These are phyloP conservation scores for Aspergillus sp. DNA, from an alignment of 2,329 filamentous ascomycete species.

Conservation along the genomic window DNA sequence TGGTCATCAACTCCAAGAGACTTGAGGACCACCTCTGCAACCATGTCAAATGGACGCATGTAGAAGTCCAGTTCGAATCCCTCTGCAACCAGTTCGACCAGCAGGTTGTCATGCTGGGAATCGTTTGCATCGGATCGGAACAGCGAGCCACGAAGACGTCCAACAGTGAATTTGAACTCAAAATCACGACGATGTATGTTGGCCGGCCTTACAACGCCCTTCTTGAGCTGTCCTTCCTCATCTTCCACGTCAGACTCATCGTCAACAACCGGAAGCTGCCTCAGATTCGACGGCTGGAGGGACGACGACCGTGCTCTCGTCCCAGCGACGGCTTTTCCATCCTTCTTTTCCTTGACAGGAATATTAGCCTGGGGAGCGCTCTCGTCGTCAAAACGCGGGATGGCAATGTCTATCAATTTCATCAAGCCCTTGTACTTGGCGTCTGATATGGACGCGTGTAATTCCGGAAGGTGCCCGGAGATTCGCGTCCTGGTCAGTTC, in stretches of 20 bases:
- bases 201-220: constrained; percentile 43
- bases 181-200: constrained; percentile 85
- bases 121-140: constrained; percentile 77
- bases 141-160: constrained; percentile 84
- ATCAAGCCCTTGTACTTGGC: constrained; percentile 95
- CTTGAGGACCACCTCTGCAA: constrained; percentile 78
- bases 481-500: constrained; percentile 88
- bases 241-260: constrained; percentile 60
- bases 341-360: constrained; percentile 26
- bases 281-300: constrained; percentile 59
- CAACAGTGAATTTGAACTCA: constrained; percentile 93
- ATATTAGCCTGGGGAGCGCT: constrained; percentile 27
- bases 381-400: constrained; percentile 65
- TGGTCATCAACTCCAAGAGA: constrained; percentile 89
- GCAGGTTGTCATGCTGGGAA: constrained; percentile 64
- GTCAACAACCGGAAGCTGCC: constrained; percentile 71
- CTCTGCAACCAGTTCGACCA: constrained; percentile 87
- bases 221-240: constrained; percentile 21
- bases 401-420: constrained; percentile 89
- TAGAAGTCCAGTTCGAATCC: constrained; percentile 82
- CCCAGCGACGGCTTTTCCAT: constrained; percentile 19
- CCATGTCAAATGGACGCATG: constrained; percentile 84
- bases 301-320: constrained; percentile 56
- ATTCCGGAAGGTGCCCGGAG: constrained; percentile 80
- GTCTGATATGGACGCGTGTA: constrained; percentile 88